Conservation (phyloP, 2,329 filamentous ascomycete species). For the Nemania sp. region DNA sequence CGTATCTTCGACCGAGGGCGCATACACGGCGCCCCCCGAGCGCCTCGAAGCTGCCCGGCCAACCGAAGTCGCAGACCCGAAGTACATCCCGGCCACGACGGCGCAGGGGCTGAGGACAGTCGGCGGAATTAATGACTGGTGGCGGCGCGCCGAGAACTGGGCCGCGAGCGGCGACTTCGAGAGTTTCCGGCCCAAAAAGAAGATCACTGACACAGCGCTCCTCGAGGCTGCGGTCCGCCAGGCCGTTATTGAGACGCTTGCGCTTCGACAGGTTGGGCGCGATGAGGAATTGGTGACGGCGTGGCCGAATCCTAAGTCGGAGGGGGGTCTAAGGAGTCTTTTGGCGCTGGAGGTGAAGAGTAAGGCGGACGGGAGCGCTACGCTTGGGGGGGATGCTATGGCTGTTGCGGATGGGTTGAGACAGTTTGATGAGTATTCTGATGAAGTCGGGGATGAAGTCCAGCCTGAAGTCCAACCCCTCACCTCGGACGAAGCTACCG, state of each 20-base stretch:
- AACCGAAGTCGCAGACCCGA: conserved; percentile 39
- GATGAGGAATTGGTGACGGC: conserved; percentile 28
- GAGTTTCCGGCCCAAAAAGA: conserved; percentile 47
- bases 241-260: conserved; percentile 57
- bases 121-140: conserved; percentile 54
- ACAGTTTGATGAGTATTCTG: too few species aligned
- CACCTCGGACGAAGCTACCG: conserved; percentile 42
- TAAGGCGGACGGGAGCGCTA: conserved; percentile 44
- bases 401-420: conserved; percentile 42
- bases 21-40: conserved; percentile 28
- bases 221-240: conserved; percentile 54
- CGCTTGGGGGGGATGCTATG: conserved; percentile 44
- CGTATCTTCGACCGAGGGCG: neutral
- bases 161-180: conserved; percentile 48
- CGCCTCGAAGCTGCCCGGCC: conserved; percentile 35
- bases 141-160: conserved; percentile 59
- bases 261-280: conserved; percentile 44
- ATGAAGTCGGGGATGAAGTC: too few species aligned
- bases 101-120: conserved; percentile 52
- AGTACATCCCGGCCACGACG: conserved; percentile 52
- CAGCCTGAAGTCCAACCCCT: neutral
- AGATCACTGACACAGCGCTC: conserved; percentile 48
- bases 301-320: conserved; percentile 35
- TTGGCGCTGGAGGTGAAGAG: conserved; percentile 45
- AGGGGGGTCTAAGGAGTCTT: conserved; percentile 41